Evolutionary conservation across 495 filamentous ascomycete genomes (phyloP).

Genomic region (Podospora australis): DNA sequence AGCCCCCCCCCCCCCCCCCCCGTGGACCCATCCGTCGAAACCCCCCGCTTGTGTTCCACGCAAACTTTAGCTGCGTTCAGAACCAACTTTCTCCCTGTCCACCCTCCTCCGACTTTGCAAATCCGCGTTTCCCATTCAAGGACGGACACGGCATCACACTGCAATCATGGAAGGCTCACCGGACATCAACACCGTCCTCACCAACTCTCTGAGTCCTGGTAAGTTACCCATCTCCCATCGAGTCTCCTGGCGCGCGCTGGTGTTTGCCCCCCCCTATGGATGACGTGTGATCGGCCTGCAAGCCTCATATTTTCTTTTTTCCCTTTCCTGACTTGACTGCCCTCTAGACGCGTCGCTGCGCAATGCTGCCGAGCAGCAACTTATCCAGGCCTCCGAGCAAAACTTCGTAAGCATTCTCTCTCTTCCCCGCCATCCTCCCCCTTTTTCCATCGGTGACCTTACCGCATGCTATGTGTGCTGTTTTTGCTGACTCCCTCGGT

Average conservation of each 20-base stretch:
- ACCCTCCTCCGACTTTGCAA: conserved; percentile 17
- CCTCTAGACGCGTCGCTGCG: conserved; percentile 75
- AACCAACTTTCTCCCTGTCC: conserved; percentile 25
- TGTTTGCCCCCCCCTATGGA: not conserved
- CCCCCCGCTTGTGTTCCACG: conserved; percentile 31
- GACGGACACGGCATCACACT: conserved; percentile 18
- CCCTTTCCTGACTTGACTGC: conserved; percentile 16
- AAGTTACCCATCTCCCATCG: conserved; percentile 29
- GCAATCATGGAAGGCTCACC: conserved; percentile 43
- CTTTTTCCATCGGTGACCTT: not conserved
- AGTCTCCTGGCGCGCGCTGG: not conserved
- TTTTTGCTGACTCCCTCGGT: no score
- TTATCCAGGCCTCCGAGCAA: conserved; percentile 80
- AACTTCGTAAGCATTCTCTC: conserved; percentile 70
- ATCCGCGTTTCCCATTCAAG: conserved; percentile 24
- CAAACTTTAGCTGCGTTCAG: conserved; percentile 31
- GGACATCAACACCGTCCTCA: conserved; percentile 64
- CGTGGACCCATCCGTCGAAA: conserved; percentile 21
- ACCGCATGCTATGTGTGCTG: conserved; percentile 13
- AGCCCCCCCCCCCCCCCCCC: no score
- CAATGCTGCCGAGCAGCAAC: conserved; percentile 87
- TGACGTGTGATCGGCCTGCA: conserved; percentile 7
- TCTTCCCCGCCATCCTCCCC: conserved; percentile 2
- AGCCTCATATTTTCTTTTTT: conserved; percentile 1
- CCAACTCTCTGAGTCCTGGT: conserved; percentile 88